Evolutionary conservation across 805 yeast species (phyloP), one percentile per base, ranked within the genome.

Genomic region (Yarrowia sp.): DNA sequence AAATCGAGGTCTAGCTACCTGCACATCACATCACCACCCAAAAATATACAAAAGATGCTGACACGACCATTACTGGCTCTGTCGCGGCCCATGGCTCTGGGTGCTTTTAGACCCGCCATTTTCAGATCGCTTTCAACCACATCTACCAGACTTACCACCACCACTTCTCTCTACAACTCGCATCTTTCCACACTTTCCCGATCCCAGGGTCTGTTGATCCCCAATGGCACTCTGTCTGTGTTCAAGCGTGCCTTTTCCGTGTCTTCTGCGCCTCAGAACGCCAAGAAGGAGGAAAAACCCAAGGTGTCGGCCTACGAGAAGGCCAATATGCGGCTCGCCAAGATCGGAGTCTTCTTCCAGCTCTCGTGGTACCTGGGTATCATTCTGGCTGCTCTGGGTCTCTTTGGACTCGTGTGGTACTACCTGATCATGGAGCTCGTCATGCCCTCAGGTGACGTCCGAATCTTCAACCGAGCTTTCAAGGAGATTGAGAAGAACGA

Each of bases 361-460:
- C 78, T 78, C 69, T 70, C 75, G 12, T 74, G 76, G 69, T 77
- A 74, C 69, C 69, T 77, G 12, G 75, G 74, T n/a, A 67, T 78
- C 16, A 80, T 78, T 16, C 55, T 77, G 14, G 76, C 72, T 5
- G 81, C 80, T 5, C 67, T 78, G 9, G 81, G 78, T 4, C 69
- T 77, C 36, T 69, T 77, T 4, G 84, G 87, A 56, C 77, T 88
- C 69, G 86, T 92, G 22, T 82, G 91, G 9, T 93, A 91, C 77
- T 83, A 91, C 71, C 85, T 92, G 26, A 84, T 89, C n/a, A 82
- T 89, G 11, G 97, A 93, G 76, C 79, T 93, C 41, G 86, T 91
- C 72, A 84, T 93, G 59, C 97, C 98, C 10, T 89, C 96, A 0
- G 97, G 97, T 32, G 97, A 93, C 75, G 93, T 97, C 0, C 90